These are phyloP conservation scores for Amanita rubescens DNA, from an alignment of 768 basidiomycete species.

Conservation along the genomic window DNA sequence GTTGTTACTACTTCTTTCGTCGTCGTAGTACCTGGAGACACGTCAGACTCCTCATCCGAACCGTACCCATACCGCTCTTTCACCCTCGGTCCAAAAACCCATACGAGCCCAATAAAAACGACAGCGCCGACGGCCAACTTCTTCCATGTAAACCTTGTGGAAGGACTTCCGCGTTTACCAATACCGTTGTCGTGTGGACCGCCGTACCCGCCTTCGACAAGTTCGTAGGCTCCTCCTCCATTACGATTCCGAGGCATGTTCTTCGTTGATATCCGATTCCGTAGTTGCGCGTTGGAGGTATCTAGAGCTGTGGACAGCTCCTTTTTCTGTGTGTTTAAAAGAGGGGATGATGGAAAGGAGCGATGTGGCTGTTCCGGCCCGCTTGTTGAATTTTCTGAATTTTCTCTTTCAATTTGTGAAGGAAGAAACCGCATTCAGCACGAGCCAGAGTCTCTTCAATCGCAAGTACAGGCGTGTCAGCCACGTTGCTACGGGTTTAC, in stretches of 20 bases:
- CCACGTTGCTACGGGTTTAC: background rate
- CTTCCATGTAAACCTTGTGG: constrained; percentile 58
- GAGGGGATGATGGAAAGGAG: background rate
- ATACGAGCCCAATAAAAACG: constrained; percentile 52
- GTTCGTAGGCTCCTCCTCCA: background rate
- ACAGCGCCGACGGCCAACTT: constrained; percentile 56
- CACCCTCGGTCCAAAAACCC: constrained; percentile 53
- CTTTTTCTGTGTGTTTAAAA: too few species aligned
- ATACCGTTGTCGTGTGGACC: background rate
- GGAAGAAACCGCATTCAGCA: constrained; percentile 6
- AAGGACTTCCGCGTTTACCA: constrained; percentile 12
- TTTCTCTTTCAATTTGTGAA: background rate
- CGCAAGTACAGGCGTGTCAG: background rate
- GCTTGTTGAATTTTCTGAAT: background rate
- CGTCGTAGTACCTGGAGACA: background rate
- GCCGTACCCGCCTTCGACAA: constrained; percentile 1
- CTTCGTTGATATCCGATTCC: background rate
- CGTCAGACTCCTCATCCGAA: background rate
- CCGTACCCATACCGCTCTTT: constrained; percentile 14
- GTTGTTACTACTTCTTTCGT: background rate
- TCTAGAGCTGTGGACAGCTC: background rate
- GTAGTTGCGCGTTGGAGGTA: background rate
- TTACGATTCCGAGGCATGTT: background rate
- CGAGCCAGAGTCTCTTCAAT: background rate
- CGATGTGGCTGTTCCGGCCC: constrained; percentile 2